Evolutionary conservation across 495 filamentous ascomycete species (phyloP), one percentile per base, ranked within the genome.

Genomic region (Aspergillus biplanus): DNA sequence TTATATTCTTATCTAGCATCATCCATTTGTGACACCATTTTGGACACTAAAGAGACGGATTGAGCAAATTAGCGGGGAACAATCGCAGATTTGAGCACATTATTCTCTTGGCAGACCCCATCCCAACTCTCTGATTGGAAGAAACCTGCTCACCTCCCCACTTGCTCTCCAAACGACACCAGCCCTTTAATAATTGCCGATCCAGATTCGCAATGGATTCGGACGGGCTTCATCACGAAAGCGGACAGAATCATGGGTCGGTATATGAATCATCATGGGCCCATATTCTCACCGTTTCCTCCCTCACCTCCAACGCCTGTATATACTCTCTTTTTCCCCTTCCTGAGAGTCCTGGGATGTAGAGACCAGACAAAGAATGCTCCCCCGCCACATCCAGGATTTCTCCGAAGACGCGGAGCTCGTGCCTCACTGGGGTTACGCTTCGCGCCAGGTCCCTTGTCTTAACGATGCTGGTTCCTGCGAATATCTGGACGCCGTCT

Each of bases 371-470:
- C 18, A 21, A n/a, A 16, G 46, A n/a, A 50, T 50, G 47, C 47
- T 7, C 52, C 32, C 47, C 4, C 57, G 65, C n/a, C 79, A 81
- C 59, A 80, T 79, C 59, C 78, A 80, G 55, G 67, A 80, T 53
- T 67, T 72, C 58, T 67, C 61, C 58, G 56, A 69, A 37, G 81
- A 78, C 13, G 66, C 75, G 1, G 55, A 67, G 21, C 56, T 84
- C 6, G 80, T 82, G 62, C 78, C 73, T 13, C 83, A 89, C 70
- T 90, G 86, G 86, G 87, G 87, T 8, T 90, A 89, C 71, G 75
- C 78, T 21, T 69, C 73, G 35, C 81, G 85, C 47, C 77, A 82
- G 5, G 46, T 87, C 0, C 87, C 87, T 15, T 89, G 86, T 68
- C 80, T 76, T 32, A 86, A 77, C 61, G 86, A 88, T 71, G 62